Evolutionary conservation across 768 basidiomycete species (phyloP).

Genomic region (Leccinum sublutescens): DNA sequence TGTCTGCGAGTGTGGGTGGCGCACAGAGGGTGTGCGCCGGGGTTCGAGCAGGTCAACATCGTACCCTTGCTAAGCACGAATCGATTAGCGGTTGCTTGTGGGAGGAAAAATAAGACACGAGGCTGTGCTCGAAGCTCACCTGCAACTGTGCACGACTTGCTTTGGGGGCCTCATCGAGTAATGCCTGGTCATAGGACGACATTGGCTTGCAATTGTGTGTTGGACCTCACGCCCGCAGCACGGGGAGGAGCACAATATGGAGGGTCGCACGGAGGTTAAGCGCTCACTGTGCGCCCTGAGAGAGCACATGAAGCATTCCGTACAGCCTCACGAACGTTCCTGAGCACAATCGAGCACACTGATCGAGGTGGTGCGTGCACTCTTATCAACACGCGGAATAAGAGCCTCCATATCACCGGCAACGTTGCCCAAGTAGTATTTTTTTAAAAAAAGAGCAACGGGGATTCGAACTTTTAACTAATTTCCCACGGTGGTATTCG

Average conservation of each 20-base stretch:
- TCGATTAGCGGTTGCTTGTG: neutral
- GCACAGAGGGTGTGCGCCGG: conserved; percentile 24
- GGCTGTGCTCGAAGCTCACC: conserved; percentile 34
- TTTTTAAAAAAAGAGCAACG: neutral
- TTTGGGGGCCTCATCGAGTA: conserved; percentile 40
- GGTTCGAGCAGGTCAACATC: conserved; percentile 44
- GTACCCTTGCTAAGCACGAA: conserved; percentile 47
- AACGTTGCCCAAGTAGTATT: neutral
- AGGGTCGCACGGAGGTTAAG: conserved; percentile 13
- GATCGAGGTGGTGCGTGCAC: neutral
- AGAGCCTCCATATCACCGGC: neutral
- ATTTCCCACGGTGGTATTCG: conserved; percentile 17
- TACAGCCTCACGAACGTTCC: conserved; percentile 29
- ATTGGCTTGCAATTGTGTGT: conserved; percentile 12
- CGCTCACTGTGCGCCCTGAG: conserved; percentile 11
- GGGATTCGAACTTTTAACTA: neutral
- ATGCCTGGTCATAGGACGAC: conserved; percentile 39
- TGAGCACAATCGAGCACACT: conserved; percentile 6
- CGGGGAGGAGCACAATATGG: neutral
- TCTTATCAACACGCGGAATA: neutral
- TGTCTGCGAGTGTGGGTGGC: conserved; percentile 9
- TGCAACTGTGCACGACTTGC: conserved; percentile 45
- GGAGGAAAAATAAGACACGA: neutral
- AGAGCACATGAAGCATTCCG: conserved; percentile 1
- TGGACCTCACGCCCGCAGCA: neutral